Percentiles rank a stretch among this genome's conserved stretches.
Conservation (phyloP, 2,329 filamentous ascomycete genomes). For the Xylogone sp. region DNA sequence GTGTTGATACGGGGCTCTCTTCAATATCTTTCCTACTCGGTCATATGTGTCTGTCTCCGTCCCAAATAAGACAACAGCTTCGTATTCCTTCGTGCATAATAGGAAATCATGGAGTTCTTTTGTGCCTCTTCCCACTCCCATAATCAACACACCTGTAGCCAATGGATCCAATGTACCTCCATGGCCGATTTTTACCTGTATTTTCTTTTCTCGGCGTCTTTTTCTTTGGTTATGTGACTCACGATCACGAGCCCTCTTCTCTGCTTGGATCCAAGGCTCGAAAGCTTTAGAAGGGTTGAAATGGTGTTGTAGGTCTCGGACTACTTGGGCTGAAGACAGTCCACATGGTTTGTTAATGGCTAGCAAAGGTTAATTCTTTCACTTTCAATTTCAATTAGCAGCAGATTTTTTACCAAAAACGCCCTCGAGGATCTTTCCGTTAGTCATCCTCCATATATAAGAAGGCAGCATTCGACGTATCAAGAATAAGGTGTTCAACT, state of each 20-base stretch:
- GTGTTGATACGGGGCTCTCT: slow-evolving; percentile 71
- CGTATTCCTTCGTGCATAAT: slow-evolving; percentile 88
- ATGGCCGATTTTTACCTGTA: slow-evolving; percentile 90
- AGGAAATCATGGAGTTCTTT: slow-evolving; percentile 78
- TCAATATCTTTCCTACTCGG: slow-evolving; percentile 76
- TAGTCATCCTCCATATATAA: slow-evolving; percentile 24
- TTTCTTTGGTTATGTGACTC: slow-evolving; percentile 58
- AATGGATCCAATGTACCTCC: slow-evolving; percentile 93
- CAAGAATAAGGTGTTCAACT: too few species aligned
- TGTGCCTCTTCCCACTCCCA: slow-evolving; percentile 83
- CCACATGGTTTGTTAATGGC: slow-evolving; percentile 90
- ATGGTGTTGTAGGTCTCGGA: slow-evolving; percentile 79
- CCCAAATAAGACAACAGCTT: slow-evolving; percentile 84
- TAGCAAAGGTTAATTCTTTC: slow-evolving; percentile 32
- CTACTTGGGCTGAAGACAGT: slow-evolving; percentile 83
- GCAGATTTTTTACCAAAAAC: slow-evolving; percentile 52
- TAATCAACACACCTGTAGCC: slow-evolving; percentile 87
- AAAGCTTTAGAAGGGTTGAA: slow-evolving; percentile 83
- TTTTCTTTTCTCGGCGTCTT: slow-evolving; percentile 51
- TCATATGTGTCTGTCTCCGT: slow-evolving; percentile 94
- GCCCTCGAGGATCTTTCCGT: slow-evolving; percentile 53
- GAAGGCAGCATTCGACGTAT: slow-evolving; percentile 14
- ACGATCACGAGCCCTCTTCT: slow-evolving; percentile 50
- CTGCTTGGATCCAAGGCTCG: slow-evolving; percentile 67
- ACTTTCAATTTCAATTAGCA: slow-evolving; percentile 9